Base-by-base conservation (phyloP, 768 basidiomycete genomes). In the Pholiota conissans region DNA sequence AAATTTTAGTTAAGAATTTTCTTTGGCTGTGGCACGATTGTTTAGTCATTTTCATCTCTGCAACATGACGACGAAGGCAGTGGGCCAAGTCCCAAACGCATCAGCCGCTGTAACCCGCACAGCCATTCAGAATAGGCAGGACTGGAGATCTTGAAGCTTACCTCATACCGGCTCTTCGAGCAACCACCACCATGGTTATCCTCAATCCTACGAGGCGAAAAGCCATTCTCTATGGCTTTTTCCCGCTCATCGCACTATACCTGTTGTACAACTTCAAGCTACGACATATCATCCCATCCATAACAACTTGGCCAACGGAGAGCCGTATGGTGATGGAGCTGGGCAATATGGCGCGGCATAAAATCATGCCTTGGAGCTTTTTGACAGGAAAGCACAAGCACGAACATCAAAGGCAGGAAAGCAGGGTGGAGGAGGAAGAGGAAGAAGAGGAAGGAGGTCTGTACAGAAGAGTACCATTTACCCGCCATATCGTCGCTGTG, bases 401-500 rank as follows among this genome's bases (percentile, higher is more conserved):
- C 42, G 54, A 40, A 0, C 61, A 60, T 10, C 51, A 57, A 18
- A 30, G 39, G n/a, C 26, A 48, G 30, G 58, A 58, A 32, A 48
- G 29, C 14, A 51, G 50, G 13, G 45, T 61, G 42, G 56, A 56
- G n/a, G 34, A 53, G 26, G 62, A 51, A 11, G 59, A 60, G n/a
- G 52, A 51, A 6, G 52, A 52, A 9, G 49, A 53, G 29, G 52
- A 39, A 18, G 30, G 13, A 24, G 22, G 5, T 5, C 22, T 52
- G 1, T 55, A 39, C 9, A 58, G 59, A 16, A 61, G 73, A 39
- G 60, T 63, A 45, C 69, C 75, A 5, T 81, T 77, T 60, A 71
- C 69, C 37, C 71, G 81, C 5, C 84, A 83, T 60, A 90, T 98
- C 22, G 85, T 96, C 0, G 95, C 93, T 10, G 89, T 97, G 0